These are phyloP conservation scores for Biscogniauxia mediterranea DNA, from an alignment of 2,329 filamentous ascomycete species.

Conservation along the genomic window DNA sequence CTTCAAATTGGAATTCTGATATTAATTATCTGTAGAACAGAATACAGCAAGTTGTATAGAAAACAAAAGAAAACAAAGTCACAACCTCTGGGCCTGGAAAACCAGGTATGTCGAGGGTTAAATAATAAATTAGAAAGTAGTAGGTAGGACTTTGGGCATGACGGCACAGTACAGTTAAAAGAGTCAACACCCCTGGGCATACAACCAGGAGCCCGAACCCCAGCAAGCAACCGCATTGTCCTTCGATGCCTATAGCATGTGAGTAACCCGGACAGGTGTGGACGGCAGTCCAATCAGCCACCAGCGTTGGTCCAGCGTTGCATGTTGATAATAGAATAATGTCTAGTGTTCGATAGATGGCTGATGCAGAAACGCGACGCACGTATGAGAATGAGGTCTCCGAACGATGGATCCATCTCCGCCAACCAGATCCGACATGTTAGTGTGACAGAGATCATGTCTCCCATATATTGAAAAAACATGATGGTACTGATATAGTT, in stretches of 20 bases:
- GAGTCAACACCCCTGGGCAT: background rate
- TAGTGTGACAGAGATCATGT: background rate
- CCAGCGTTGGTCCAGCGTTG: background rate
- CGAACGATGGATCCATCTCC: background rate
- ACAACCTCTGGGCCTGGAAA: background rate
- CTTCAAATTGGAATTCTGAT: background rate
- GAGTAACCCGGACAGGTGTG: background rate
- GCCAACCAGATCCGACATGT: background rate
- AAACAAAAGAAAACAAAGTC: background rate
- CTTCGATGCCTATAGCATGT: background rate
- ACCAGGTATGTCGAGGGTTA: background rate
- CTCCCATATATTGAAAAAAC: background rate
- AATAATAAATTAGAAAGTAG: background rate
- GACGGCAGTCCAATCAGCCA: background rate
- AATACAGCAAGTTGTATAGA: background rate
- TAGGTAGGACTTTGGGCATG: background rate
- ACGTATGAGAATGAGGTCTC: background rate
- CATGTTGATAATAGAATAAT: background rate
- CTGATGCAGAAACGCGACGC: background rate
- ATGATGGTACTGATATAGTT: background rate
- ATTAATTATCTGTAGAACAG: background rate
- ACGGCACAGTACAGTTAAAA: background rate
- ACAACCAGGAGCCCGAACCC: background rate
- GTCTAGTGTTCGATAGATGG: background rate
- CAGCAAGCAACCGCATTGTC: background rate